Conservation (phyloP, 805 yeast species). For the Spencermartinsiella europaea region DNA sequence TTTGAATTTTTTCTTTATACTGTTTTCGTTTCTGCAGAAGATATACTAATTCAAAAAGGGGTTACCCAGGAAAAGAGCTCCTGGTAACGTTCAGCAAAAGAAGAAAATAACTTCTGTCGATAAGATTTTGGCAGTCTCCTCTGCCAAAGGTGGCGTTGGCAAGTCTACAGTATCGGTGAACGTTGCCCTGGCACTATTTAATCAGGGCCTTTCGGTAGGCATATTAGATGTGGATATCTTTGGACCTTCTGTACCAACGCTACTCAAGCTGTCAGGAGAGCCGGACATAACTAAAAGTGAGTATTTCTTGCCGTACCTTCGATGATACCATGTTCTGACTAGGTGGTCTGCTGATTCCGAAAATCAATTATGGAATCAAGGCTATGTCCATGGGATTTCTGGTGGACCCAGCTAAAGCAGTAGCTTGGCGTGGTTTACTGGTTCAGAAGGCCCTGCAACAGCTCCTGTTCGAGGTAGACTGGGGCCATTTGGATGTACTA, state of each 20-base stretch:
- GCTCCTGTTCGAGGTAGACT: constrained; percentile 72
- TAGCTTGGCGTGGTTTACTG: constrained; percentile 84
- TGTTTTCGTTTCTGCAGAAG: neutral
- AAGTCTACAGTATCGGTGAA: constrained; percentile 69
- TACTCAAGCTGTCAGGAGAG: constrained; percentile 64
- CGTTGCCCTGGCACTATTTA: constrained; percentile 56
- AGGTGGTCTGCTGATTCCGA: constrained; percentile 56
- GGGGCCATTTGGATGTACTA: constrained; percentile 62
- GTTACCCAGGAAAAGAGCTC: constrained; percentile 36
- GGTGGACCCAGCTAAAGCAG: constrained; percentile 55
- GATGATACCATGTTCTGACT: constrained; percentile 5
- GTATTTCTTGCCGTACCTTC: constrained; percentile 3
- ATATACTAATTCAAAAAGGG: constrained; percentile 4
- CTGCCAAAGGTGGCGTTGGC: constrained; percentile 81
- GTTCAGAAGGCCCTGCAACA: constrained; percentile 86
- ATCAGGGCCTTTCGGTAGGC: constrained; percentile 55
- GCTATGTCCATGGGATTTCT: constrained; percentile 90
- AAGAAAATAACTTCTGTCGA: constrained; percentile 56
- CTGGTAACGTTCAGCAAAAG: constrained; percentile 42
- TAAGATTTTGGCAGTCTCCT: constrained; percentile 59
- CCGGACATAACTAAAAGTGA: constrained; percentile 46
- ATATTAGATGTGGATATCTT: constrained; percentile 75
- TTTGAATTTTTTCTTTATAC: neutral
- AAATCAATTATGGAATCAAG: constrained; percentile 67
- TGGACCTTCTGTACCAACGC: constrained; percentile 78